phyloP scores from a whole-genome alignment of 2,329 filamentous ascomycete genomes.

The Neofusicoccum umdonicola region DNA sequence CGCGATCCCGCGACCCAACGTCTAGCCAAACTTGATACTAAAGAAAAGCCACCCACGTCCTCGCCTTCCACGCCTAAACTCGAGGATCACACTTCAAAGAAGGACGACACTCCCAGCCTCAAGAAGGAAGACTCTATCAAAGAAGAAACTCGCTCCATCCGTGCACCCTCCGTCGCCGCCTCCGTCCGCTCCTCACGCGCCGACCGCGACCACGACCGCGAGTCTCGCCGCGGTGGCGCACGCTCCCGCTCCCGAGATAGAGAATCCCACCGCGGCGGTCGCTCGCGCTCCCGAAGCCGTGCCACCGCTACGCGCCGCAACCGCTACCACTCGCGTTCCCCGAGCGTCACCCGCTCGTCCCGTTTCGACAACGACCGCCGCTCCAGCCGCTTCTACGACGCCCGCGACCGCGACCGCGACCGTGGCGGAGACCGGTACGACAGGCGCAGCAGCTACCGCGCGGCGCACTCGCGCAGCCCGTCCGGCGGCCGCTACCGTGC shows the following conservation, averaged over 20 bases:
- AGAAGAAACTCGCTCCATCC: constrained; percentile 3
- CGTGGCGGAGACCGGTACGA: constrained; percentile 20
- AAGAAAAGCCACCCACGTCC: not conserved
- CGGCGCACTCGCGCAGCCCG: not conserved
- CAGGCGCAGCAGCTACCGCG: constrained; percentile 1
- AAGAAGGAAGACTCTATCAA: constrained; percentile 1
- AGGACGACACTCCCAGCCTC: not conserved
- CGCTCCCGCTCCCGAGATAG: constrained; percentile 13
- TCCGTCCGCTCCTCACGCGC: constrained; percentile 7
- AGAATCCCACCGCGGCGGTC: constrained; percentile 22
- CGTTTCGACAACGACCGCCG: constrained; percentile 26
- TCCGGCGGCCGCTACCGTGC: not conserved
- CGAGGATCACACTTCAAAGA: not conserved
- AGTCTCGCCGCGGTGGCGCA: constrained; percentile 17
- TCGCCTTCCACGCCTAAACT: not conserved
- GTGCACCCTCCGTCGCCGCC: constrained; percentile 8
- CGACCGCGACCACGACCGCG: constrained; percentile 25
- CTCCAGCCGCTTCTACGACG: constrained; percentile 22
- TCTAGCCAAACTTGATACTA: constrained; percentile 29
- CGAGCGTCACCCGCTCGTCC: constrained; percentile 25
- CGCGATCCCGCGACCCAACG: constrained; percentile 30
- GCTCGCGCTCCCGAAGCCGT: constrained; percentile 31
- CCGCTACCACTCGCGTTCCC: constrained; percentile 22
- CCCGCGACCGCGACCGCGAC: constrained; percentile 17
- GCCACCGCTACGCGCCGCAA: not conserved